phyloP scores from a whole-genome alignment of 306 rosid genomes.

The Parietaria judaica region DNA sequence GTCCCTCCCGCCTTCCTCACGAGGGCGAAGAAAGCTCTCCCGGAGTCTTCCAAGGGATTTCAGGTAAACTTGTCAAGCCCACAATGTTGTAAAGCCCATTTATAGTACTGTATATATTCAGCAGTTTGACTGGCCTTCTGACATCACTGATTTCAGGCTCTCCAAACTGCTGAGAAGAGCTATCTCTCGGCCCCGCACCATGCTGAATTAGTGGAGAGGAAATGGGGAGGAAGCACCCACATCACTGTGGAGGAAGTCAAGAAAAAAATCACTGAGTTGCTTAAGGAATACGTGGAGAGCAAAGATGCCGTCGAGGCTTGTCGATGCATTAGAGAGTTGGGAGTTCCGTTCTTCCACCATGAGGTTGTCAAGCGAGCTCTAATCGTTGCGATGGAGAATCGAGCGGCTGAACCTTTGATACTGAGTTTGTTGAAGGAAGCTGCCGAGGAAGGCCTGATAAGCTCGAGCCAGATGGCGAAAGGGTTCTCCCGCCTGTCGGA shows the following conservation, averaged over 20 bases:
- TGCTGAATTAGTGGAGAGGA: conserved; percentile 92
- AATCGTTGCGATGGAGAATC: conserved; percentile 77
- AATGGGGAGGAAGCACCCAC: conserved; percentile 99
- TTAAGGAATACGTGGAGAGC: conserved; percentile 74
- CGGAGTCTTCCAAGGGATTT: conserved; percentile 80
- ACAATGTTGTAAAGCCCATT: too few relatives aligned
- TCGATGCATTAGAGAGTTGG: conserved; percentile 84
- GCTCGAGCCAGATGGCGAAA: conserved; percentile 96
- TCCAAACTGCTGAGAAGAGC: conserved; percentile 22
- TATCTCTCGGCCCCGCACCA: conserved; percentile 99
- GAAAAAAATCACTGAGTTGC: conserved; percentile 73
- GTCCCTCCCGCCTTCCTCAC: conserved; percentile 87
- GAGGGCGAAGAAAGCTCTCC: conserved; percentile 80
- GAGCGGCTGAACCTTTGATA: conserved; percentile 56
- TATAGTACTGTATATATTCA: too few relatives aligned
- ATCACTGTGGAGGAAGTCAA: conserved; percentile 90
- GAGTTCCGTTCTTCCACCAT: conserved; percentile 92
- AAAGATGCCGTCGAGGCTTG: conserved; percentile 87
- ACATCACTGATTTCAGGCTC: conserved; percentile 40
- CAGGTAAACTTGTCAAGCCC: conserved; percentile 50
- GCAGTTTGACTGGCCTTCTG: too few relatives aligned
- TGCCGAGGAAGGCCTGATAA: conserved; percentile 86
- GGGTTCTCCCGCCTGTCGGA: conserved; percentile 89
- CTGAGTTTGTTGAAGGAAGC: conserved; percentile 80
- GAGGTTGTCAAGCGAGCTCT: conserved; percentile 97